Conservation (phyloP, 192 early-diverging fungal species). For the Coemansia sp. region DNA sequence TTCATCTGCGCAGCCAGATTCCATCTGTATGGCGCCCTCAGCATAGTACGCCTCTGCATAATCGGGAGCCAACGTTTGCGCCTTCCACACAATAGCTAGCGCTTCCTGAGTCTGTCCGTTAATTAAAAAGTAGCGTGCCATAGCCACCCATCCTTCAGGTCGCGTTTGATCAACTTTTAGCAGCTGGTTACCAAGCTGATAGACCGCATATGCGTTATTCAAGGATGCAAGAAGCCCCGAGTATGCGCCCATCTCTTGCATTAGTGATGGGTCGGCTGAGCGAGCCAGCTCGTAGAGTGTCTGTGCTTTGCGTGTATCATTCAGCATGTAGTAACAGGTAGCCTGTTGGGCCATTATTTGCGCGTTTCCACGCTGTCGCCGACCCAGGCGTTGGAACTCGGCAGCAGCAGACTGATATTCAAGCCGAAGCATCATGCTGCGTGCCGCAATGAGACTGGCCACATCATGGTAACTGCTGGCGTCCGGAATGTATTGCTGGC, state of each 20-base stretch:
- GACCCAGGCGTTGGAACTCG: conserved; percentile 18
- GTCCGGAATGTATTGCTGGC: conserved; percentile 5
- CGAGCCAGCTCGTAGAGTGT: conserved; percentile 31
- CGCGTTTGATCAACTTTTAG: conserved; percentile 31
- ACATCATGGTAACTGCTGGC: conserved; percentile 24
- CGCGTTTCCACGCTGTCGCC: conserved; percentile 24
- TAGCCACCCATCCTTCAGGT: conserved; percentile 48
- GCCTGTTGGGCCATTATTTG: conserved; percentile 33
- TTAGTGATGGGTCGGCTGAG: conserved; percentile 16
- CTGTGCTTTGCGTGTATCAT: conserved; percentile 10
- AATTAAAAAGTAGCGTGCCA: conserved; percentile 42
- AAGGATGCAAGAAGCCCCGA: conserved; percentile 20
- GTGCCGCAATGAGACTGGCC: conserved; percentile 18
- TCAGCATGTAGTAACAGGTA: conserved; percentile 35
- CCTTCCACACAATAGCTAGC: conserved; percentile 48
- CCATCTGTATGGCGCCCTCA: conserved; percentile 41
- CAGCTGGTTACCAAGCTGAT: conserved; percentile 33
- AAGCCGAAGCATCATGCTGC: conserved; percentile 21
- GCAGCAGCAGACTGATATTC: conserved; percentile 21
- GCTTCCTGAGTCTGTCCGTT: conserved; percentile 37
- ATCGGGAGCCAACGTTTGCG: conserved; percentile 34
- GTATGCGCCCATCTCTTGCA: conserved; percentile 38
- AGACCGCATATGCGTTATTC: conserved; percentile 25
- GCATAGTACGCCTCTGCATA: conserved; percentile 31
- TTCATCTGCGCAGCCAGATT: conserved; percentile 18